A percentile compares a stretch with the other conserved stretches of the same genome.
phyloP scores from a whole-genome alignment of 495 filamentous ascomycete genomes.

The Gamarada debralockiae region DNA sequence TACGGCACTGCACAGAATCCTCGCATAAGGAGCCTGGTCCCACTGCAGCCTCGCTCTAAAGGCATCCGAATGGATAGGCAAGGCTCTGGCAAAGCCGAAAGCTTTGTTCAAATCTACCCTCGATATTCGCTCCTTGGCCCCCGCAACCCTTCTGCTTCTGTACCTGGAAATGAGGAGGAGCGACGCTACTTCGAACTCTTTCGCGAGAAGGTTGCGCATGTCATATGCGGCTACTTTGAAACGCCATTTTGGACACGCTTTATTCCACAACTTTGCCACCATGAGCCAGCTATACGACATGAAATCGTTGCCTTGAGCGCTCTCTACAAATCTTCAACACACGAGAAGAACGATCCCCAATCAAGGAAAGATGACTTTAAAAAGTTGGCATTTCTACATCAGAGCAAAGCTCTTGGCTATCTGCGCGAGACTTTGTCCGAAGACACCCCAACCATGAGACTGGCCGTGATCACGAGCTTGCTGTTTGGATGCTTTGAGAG shows the following conservation, averaged over 20 bases:
- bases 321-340: constrained; percentile 25
- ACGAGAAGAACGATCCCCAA: constrained; percentile 10
- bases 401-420: constrained; percentile 16
- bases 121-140: no score
- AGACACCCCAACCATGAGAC: constrained; percentile 10
- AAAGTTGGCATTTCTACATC: constrained; percentile 18
- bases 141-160: no score
- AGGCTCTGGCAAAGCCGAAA: no score
- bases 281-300: constrained; percentile 57
- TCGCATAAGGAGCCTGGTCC: no score
- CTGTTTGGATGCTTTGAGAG: constrained; percentile 21
- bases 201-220: constrained; percentile 46
- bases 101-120: no score
- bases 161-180: no score
- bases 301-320: constrained; percentile 59
- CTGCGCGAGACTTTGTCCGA: constrained; percentile 13
- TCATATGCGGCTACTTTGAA: constrained; percentile 56
- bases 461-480: constrained; percentile 18
- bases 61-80: no score
- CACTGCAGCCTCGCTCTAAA: no score
- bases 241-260: constrained; percentile 55
- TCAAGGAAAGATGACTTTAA: constrained; percentile 19
- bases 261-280: constrained; percentile 54
- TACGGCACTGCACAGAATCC: no score
- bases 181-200: constrained; percentile 55